Base-by-base conservation (phyloP, 768 basidiomycete genomes). In the Hygrophoropsis aurantiaca region DNA sequence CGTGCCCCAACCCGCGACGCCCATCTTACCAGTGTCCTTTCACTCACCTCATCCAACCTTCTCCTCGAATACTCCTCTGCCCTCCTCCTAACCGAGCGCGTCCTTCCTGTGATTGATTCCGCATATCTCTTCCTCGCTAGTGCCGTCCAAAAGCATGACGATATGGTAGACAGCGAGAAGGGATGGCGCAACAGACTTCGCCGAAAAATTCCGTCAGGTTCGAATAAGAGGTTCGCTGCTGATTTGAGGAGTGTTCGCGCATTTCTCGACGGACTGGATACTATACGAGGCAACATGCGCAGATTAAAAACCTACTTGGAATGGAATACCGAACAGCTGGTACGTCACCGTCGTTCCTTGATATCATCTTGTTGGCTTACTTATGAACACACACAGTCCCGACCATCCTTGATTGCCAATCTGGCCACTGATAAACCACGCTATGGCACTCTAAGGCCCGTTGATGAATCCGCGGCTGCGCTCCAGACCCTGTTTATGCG, bases 1-100 rank as follows among this genome's bases (percentile, higher is more conserved):
- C 37, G 36, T 3, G 39, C 26, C 33, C 26, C 43, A 1, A 15
- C 36, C 16, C 53, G 45, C 11, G 53, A 58, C 10, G 40, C 40
- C 21, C 60, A 44, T 18, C 45, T 61, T 11, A 46, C 57, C 27
- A 64, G 56, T 3, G 55, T 68, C 40, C 65, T 54, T 40, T 59
- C 52, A 53, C 66, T 60, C 21, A 59, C 62, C 4, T 36, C 64
- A 1, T 66, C 66, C 4, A 66, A 61, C 34, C 59, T 66, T 13
- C 56, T 67, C 16, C 46, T 66, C 20, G 66, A 66, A 46, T 68
- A 66, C 45, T 61, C 64, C 4, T 62, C 61, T 21, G 55, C 58
- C 13, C 58, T 60, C 26, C 54, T 47, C 6, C 66, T 55, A 11
- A 50, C 46, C 13, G 50, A 44, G 43, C 48, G 27, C 25, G 11